These are phyloP conservation scores for Fusarium anthophilum DNA, from an alignment of 2,329 filamentous ascomycete species.

Conservation along the genomic window DNA sequence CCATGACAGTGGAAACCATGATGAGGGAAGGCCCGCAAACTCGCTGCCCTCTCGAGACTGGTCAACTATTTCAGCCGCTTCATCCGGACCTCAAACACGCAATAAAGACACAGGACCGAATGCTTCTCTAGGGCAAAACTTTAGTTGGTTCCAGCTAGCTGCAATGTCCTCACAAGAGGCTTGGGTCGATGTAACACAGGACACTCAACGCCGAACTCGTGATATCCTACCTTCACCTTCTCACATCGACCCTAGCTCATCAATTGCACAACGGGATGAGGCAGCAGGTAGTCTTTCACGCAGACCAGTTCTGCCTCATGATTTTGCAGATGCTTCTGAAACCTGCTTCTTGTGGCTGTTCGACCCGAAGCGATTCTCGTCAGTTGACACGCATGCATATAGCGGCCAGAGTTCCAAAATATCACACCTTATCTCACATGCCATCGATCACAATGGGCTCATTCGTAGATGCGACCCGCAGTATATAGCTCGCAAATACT, in stretches of 20 bases:
- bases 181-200: accelerated
- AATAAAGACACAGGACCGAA: background rate
- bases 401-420: accelerated
- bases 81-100: background rate
- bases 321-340: background rate
- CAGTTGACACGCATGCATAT: accelerated
- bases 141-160: background rate
- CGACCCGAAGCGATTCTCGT: accelerated
- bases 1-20: accelerated
- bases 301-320: accelerated
- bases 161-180: accelerated
- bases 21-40: background rate
- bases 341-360: background rate
- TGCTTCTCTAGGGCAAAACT: too few species aligned
- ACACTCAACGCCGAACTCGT: accelerated
- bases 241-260: background rate
- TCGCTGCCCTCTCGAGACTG: background rate
- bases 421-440: background rate
- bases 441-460: background rate
- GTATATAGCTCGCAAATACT: background rate
- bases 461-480: accelerated
- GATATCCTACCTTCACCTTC: accelerated
- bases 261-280: accelerated
- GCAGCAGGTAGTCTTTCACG: accelerated
- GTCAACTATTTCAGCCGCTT: background rate